These are phyloP conservation scores for Talaromyces proteolyticus DNA, from an alignment of 495 filamentous ascomycete genomes.

Conservation along the genomic window DNA sequence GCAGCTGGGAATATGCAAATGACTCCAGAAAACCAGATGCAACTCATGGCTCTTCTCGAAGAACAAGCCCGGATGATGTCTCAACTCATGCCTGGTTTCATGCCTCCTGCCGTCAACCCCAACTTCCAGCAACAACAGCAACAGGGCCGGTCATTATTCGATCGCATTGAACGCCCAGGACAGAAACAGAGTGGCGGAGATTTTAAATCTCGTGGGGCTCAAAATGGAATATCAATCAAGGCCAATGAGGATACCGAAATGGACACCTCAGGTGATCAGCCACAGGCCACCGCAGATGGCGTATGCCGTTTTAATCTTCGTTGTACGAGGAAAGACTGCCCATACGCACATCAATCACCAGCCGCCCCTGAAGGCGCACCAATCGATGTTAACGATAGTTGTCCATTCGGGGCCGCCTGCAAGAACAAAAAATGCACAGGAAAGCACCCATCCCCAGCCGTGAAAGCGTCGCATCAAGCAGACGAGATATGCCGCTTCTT, in stretches of 20 bases:
- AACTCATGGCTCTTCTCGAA: slow-evolving; percentile 78
- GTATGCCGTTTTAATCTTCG: slow-evolving; percentile 79
- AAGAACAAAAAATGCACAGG: slow-evolving; percentile 92
- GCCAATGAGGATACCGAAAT: slow-evolving; percentile 27
- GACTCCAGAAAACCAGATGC: slow-evolving; percentile 66
- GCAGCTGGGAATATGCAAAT: slow-evolving; percentile 40
- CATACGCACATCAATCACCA: slow-evolving; percentile 90
- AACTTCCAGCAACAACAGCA: slow-evolving; percentile 43
- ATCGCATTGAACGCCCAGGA: slow-evolving; percentile 58
- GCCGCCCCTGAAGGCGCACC: slow-evolving; percentile 77
- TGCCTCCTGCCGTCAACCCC: slow-evolving; percentile 46
- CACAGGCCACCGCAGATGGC: slow-evolving; percentile 31
- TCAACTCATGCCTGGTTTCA: slow-evolving; percentile 49
- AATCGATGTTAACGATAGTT: slow-evolving; percentile 74
- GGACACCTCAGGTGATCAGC: slow-evolving; percentile 23
- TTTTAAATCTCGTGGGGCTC: slow-evolving; percentile 26
- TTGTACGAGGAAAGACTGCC: slow-evolving; percentile 85
- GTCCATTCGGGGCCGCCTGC: slow-evolving; percentile 83
- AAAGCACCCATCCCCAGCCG: slow-evolving; percentile 86
- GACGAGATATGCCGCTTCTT: slow-evolving; percentile 91
- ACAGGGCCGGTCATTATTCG: slow-evolving; percentile 67
- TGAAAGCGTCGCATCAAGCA: slow-evolving; percentile 66
- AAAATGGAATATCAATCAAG: slow-evolving; percentile 15
- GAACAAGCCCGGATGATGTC: slow-evolving; percentile 87
- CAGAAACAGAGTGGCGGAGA: slow-evolving; percentile 32